phyloP scores from a whole-genome alignment of 441 rosid species.

The Pelargonium myrrhifolium region DNA sequence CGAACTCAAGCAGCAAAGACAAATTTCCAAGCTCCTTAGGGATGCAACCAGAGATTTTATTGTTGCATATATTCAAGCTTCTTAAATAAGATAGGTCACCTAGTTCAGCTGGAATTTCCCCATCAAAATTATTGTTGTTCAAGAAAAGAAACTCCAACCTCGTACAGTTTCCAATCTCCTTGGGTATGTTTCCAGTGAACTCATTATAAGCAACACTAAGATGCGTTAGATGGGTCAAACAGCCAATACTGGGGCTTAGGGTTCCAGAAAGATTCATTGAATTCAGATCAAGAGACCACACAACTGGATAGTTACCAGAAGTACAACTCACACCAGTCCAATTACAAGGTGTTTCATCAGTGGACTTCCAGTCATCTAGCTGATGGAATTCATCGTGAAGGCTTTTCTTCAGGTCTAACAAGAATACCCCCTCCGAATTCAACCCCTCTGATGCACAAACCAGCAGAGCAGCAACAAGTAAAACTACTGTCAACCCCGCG shows the following conservation, averaged over 20 bases:
- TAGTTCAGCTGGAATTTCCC: conserved; percentile 57
- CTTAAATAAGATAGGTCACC: conserved; percentile 38
- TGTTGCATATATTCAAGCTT: conserved; percentile 65
- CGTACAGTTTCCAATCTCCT: conserved; percentile 60
- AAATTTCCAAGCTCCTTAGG: conserved; percentile 73
- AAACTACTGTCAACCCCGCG: conserved; percentile 22
- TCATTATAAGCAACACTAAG: conserved; percentile 62
- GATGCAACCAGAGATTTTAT: conserved; percentile 65
- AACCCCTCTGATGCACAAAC: conserved; percentile 44
- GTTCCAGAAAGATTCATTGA: conserved; percentile 78
- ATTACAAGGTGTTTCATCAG: conserved; percentile 64
- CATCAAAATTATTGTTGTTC: conserved; percentile 68
- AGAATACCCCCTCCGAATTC: conserved; percentile 63
- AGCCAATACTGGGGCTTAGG: conserved; percentile 56
- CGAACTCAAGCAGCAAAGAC: conserved; percentile 60
- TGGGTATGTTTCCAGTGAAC: conserved; percentile 56
- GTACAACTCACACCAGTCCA: conserved; percentile 88
- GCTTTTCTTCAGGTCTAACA: conserved; percentile 56
- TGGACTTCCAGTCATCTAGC: conserved; percentile 59
- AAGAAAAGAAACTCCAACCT: conserved; percentile 43
- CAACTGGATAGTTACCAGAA: conserved; percentile 38
- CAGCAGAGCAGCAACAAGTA: conserved; percentile 35
- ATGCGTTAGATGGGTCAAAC: conserved; percentile 46
- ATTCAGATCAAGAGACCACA: conserved; percentile 60
- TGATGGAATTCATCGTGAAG: conserved; percentile 43